These are phyloP conservation scores for Phyllosticta ampelicida DNA, from an alignment of 2,329 filamentous ascomycete genomes.

Conservation along the genomic window DNA sequence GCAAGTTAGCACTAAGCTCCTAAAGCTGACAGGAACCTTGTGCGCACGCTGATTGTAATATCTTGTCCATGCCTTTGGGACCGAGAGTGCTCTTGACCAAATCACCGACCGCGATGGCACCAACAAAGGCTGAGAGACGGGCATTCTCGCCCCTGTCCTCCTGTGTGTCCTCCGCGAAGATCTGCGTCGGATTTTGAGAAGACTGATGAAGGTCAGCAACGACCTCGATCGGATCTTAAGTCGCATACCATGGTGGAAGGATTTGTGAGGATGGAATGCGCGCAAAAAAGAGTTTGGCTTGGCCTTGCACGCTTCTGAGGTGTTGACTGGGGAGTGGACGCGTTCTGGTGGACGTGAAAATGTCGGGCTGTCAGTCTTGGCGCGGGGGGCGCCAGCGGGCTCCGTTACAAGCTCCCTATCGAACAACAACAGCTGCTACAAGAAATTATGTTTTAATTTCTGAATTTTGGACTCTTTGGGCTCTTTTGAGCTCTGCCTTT, in stretches of 20 bases:
- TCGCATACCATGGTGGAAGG: constrained; percentile 7
- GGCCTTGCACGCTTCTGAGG: constrained; percentile 7
- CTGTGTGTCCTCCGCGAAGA: constrained; percentile 92
- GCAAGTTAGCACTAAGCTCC: constrained; percentile 16
- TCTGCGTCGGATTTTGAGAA: constrained; percentile 73
- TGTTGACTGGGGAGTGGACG: constrained; percentile 6
- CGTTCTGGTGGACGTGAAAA: constrained; percentile 10
- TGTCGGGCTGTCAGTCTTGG: constrained; percentile 1
- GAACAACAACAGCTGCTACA: not conserved
- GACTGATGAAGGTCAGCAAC: constrained; percentile 18
- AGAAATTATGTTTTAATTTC: too few species aligned
- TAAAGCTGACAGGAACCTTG: not conserved
- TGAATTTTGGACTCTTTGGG: too few species aligned
- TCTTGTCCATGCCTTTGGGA: constrained; percentile 99
- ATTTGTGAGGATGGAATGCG: not conserved
- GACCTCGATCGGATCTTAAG: not conserved
- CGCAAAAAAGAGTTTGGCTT: not conserved
- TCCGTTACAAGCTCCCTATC: not conserved
- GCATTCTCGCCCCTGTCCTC: constrained; percentile 99
- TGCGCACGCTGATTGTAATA: constrained; percentile 80
- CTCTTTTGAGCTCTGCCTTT: too few species aligned
- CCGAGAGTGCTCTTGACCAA: constrained; percentile 95
- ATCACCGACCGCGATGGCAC: constrained; percentile 94
- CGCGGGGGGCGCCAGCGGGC: not conserved
- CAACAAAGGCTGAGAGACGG: constrained; percentile 93